Evolutionary conservation across 2,329 filamentous ascomycete species (phyloP).

Genomic region (Erysiphe neolycopersici): DNA sequence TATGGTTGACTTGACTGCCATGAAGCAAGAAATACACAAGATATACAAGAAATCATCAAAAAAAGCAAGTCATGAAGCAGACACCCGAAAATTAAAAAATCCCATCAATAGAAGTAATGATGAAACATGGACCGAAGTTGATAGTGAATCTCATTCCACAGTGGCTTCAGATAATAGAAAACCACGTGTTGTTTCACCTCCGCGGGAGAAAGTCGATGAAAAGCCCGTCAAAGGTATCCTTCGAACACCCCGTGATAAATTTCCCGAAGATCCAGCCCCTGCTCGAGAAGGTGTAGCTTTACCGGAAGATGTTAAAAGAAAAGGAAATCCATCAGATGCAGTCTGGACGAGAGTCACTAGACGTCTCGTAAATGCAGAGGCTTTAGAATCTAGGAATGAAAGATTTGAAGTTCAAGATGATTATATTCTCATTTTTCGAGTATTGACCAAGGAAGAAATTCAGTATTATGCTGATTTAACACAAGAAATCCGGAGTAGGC

Average conservation of each 20-base stretch:
- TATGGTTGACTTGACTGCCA: constrained; percentile 12
- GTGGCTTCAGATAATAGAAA: constrained; percentile 6
- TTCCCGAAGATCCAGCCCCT: constrained; percentile 64
- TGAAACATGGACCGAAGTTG: constrained; percentile 8
- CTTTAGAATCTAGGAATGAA: constrained; percentile 64
- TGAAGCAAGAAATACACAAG: constrained; percentile 11
- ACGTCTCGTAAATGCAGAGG: constrained; percentile 68
- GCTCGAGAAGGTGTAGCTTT: constrained; percentile 77
- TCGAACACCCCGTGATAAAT: constrained; percentile 54
- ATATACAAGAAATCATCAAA: constrained; percentile 5
- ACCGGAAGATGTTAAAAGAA: constrained; percentile 63
- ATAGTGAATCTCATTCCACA: constrained; percentile 7
- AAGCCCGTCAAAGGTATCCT: constrained; percentile 63
- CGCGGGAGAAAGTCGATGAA: constrained; percentile 31
- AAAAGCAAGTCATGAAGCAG: constrained; percentile 4
- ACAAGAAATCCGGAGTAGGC: constrained; percentile 47
- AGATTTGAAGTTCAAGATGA: constrained; percentile 79
- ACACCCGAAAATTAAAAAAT: constrained; percentile 4
- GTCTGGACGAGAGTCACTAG: constrained; percentile 87
- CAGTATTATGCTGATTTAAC: constrained; percentile 65
- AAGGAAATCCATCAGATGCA: constrained; percentile 50
- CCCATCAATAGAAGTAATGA: constrained; percentile 5
- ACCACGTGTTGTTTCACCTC: constrained; percentile 44
- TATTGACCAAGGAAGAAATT: constrained; percentile 71
- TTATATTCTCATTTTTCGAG: constrained; percentile 76